phyloP scores from a whole-genome alignment of 2,329 filamentous ascomycete species.

The Cladosporium sp. region DNA sequence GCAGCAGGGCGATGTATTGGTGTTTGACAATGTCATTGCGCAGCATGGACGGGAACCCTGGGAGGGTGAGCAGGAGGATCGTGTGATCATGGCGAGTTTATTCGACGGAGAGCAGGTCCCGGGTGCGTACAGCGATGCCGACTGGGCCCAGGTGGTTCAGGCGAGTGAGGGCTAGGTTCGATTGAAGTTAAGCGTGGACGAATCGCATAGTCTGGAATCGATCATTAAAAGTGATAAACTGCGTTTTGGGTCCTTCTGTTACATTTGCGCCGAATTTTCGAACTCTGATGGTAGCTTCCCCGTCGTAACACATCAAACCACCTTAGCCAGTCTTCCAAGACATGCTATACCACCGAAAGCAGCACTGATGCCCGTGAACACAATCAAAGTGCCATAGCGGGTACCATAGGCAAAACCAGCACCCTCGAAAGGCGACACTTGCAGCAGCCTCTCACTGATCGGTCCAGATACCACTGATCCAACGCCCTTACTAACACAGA shows the following conservation, averaged over 20 bases:
- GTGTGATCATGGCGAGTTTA: conserved; percentile 45
- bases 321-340: conserved; percentile 5
- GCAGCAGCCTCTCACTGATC: conserved; percentile 12
- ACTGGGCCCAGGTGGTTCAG: conserved; percentile 47
- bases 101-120: conserved; percentile 46
- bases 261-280: too few relatives aligned
- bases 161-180: conserved; percentile 38
- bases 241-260: too few relatives aligned
- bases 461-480: conserved; percentile 12
- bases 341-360: conserved; percentile 8
- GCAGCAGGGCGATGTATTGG: conserved; percentile 46
- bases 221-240: too few relatives aligned
- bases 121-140: conserved; percentile 39
- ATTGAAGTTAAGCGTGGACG: too few relatives aligned
- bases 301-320: background rate
- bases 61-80: conserved; percentile 44
- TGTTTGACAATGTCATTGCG: conserved; percentile 47
- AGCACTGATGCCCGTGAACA: conserved; percentile 5
- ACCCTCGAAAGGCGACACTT: background rate
- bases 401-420: conserved; percentile 13
- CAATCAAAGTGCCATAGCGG: conserved; percentile 9
- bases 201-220: too few relatives aligned
- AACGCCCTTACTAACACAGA: conserved; percentile 14
- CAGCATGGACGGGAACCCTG: conserved; percentile 49
- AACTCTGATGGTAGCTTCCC: too few relatives aligned